phyloP scores from a whole-genome alignment of 2,329 filamentous ascomycete species.

The Pseudofabraea citricarpa region DNA sequence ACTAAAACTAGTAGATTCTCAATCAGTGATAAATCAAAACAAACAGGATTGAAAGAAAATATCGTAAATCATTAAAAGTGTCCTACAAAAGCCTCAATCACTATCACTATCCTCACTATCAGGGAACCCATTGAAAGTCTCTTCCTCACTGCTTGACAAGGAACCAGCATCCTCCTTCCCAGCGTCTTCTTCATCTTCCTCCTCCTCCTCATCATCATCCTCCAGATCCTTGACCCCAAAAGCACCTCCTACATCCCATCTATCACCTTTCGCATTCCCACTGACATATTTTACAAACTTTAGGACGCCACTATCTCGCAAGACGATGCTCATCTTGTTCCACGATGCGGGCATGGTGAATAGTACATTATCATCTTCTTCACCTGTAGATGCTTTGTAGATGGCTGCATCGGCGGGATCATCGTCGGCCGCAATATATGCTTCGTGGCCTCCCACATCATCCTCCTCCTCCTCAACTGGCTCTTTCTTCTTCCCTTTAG shows the following conservation, averaged over 20 bases:
- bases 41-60: too few species aligned
- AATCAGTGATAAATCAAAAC: too few species aligned
- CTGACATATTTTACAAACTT: conserved; percentile 97
- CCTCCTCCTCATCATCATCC: conserved; percentile 33
- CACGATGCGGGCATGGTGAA: conserved; percentile 68
- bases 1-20: too few species aligned
- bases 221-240: conserved; percentile 65
- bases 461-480: conserved; percentile 35
- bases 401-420: conserved; percentile 77
- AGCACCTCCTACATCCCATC: conserved; percentile 83
- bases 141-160: conserved; percentile 40
- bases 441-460: conserved; percentile 71
- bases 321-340: conserved; percentile 88
- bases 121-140: conserved; percentile 56
- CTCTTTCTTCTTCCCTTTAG: conserved; percentile 17
- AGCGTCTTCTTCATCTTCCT: conserved; percentile 29
- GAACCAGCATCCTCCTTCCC: conserved; percentile 26
- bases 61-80: too few species aligned
- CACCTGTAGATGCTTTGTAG: conserved; percentile 63
- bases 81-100: too few species aligned
- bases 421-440: conserved; percentile 91
- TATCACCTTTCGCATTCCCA: conserved; percentile 73
- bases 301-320: conserved; percentile 80
- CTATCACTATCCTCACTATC: conserved; percentile 27
- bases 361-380: conserved; percentile 72